Evolutionary conservation across 2,329 filamentous ascomycete genomes (phyloP).

Genomic region (Colletotrichum endophyticum): DNA sequence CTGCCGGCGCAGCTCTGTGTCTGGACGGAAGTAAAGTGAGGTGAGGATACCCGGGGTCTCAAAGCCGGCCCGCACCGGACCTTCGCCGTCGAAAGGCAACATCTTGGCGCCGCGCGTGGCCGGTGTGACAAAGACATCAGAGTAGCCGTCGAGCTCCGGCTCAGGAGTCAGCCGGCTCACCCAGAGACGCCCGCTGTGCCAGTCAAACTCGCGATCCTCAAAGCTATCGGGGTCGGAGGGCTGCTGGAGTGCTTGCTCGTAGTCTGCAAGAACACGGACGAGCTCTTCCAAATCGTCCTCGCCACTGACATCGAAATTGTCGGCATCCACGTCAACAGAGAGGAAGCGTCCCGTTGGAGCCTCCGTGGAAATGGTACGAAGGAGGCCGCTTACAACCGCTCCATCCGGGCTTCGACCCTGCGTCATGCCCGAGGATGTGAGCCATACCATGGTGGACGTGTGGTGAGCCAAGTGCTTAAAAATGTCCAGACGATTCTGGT

Average conservation of each 20-base stretch:
- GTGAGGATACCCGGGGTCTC: neutral
- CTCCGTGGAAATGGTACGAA: neutral
- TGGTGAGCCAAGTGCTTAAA: neutral
- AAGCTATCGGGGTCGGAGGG: neutral
- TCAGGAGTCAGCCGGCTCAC: neutral
- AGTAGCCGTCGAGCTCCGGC: neutral
- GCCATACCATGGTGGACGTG: neutral
- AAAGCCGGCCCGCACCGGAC: neutral
- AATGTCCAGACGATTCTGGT: neutral
- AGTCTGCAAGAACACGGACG: neutral
- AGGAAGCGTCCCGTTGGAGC: neutral
- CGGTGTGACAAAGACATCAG: neutral
- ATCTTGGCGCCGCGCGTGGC: neutral
- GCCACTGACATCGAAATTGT: rapidly evolving
- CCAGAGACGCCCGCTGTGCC: neutral
- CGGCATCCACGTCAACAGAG: neutral
- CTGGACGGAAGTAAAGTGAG: neutral
- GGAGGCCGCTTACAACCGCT: neutral
- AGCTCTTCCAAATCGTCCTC: neutral
- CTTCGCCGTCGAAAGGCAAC: neutral
- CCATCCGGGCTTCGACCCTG: neutral
- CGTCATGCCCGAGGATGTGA: neutral
- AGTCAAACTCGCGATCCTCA: neutral
- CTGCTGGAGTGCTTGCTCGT: neutral
- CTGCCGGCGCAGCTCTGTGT: neutral